phyloP scores from a whole-genome alignment of 176 grass and related monocot species.

The Raddia distichophylla region DNA sequence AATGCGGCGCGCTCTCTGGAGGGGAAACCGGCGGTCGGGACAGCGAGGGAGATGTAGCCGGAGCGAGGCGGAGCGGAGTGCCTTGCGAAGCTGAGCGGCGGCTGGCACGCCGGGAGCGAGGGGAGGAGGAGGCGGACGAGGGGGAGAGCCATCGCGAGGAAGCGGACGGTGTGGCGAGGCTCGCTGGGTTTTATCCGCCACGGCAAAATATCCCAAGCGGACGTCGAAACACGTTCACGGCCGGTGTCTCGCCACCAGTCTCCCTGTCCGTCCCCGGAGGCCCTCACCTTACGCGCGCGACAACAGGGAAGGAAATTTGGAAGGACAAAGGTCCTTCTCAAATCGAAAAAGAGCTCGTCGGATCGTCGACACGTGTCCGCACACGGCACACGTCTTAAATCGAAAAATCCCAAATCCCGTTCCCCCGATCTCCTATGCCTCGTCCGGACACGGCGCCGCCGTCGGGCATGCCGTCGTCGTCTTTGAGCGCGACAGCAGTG shows the following conservation, averaged over 20 bases:
- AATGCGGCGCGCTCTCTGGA: slow-evolving; percentile 24
- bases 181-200: slow-evolving; percentile 39
- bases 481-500: too few relatives aligned
- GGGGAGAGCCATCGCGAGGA: slow-evolving; percentile 59
- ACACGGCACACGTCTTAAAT: too few relatives aligned
- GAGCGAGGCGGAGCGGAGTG: slow-evolving; percentile 1
- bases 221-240: background rate
- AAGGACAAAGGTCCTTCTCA: too few relatives aligned
- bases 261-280: background rate
- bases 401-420: too few relatives aligned
- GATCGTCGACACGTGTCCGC: too few relatives aligned
- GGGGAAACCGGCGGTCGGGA: slow-evolving; percentile 18
- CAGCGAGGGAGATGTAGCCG: slow-evolving; percentile 8
- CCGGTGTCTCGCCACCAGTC: slow-evolving; percentile 1
- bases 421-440: too few relatives aligned
- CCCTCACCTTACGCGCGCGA: too few relatives aligned
- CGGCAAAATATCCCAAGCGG: slow-evolving; percentile 38
- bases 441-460: too few relatives aligned
- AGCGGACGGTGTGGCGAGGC: background rate
- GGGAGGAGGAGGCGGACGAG: slow-evolving; percentile 46
- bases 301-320: too few relatives aligned
- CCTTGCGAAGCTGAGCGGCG: slow-evolving; percentile 27
- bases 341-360: too few relatives aligned
- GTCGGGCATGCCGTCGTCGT: too few relatives aligned
- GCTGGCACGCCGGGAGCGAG: slow-evolving; percentile 28